Evolutionary conservation across 2,329 filamentous ascomycete species (phyloP).

Genomic region (Aspergillus niger): DNA sequence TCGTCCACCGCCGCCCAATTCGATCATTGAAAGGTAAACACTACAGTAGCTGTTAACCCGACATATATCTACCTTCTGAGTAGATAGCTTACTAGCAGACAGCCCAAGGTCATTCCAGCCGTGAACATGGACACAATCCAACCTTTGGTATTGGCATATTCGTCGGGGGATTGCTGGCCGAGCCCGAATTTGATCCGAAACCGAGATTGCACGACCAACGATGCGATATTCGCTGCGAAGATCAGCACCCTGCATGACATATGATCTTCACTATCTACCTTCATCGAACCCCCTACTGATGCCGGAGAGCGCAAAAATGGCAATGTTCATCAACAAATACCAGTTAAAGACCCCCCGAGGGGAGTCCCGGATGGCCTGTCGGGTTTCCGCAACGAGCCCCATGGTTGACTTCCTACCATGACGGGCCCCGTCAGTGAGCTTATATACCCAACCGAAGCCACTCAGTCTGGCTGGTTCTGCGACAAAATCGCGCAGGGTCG

Average conservation of each 20-base stretch:
- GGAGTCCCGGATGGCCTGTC: slow-evolving; percentile 21
- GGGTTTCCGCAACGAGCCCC: slow-evolving; percentile 24
- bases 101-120: slow-evolving; percentile 23
- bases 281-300: slow-evolving; percentile 27
- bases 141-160: slow-evolving; percentile 25
- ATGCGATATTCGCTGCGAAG: slow-evolving; percentile 24
- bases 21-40: slow-evolving; percentile 6
- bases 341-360: slow-evolving; percentile 24
- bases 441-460: neutral
- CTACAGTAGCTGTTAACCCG: neutral
- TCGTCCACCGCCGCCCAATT: slow-evolving; percentile 1
- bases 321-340: slow-evolving; percentile 22
- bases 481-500: neutral
- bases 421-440: neutral
- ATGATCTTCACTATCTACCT: slow-evolving; percentile 2
- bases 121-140: slow-evolving; percentile 25
- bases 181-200: slow-evolving; percentile 21
- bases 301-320: slow-evolving; percentile 26
- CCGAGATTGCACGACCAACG: slow-evolving; percentile 20
- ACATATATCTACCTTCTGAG: neutral
- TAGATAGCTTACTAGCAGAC: slow-evolving; percentile 16
- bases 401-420: slow-evolving; percentile 9
- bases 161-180: slow-evolving; percentile 15
- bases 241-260: neutral
- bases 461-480: too few relatives aligned